Evolutionary conservation across 2,329 filamentous ascomycete genomes (phyloP), one percentile per base, ranked within the genome.

Genomic region (Fusarium phyllophilum): DNA sequence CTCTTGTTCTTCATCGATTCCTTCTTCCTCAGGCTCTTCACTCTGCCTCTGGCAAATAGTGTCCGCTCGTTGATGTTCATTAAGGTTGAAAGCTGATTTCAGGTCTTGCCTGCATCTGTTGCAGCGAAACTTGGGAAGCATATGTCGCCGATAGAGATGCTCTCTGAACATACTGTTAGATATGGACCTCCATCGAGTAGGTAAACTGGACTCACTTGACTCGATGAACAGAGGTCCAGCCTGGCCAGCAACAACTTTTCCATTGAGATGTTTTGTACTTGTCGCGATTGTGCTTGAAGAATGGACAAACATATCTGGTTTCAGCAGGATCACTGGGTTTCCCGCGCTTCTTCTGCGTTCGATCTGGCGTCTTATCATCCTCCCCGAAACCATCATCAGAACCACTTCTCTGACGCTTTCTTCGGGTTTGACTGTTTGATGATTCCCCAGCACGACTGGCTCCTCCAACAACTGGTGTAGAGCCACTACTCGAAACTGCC

Each of bases 91-190:
- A 0, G 26, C n/a, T 24, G 62, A 62, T 4, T 39, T 46, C 2
- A 63, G 9, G 34, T 62, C 39, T 18, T 54, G 39, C 24, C 62
- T 62, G 33, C 62, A 65, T 34, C 57, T 51, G 3, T 66, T 54
- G 20, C 62, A 66, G 2, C 46, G 57, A 13, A 63, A 66, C 1
- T 15, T 63, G 12, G 46, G 62, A 2, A 62, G 26, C 29, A 18
- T 54, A 5, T 66, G 62, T 5, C 62, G 62, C 2, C 62, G 62
- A 33, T 62, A 62, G 1, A 66, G 7, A 17, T 65, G 62, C 22
- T 65, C 38, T 29, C 62, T 65, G 8, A 4, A 5, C 2, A 24
- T 14, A 13, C 13, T 1, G 14, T 52, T 8, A 65, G 15, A 20
- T 8, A 2, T 8, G n/a, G 1, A 4, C 2, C 24, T 10, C 17